Base-by-base conservation (phyloP, 2,329 filamentous ascomycete species). In the Aspergillus carbonarius region DNA sequence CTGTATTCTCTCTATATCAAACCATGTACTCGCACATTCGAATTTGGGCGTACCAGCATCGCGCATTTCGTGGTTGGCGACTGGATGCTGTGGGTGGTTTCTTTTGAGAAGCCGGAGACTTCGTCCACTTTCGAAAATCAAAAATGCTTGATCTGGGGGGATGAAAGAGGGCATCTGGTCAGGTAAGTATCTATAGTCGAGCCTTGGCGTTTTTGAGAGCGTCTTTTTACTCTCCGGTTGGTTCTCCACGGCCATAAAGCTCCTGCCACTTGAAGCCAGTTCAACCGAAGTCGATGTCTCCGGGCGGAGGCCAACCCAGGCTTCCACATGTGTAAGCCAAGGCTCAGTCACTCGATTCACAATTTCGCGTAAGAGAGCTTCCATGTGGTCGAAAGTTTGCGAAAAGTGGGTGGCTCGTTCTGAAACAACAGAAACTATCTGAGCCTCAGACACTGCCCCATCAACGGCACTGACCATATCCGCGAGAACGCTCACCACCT, bases 41-140 rank as follows among this genome's bases (percentile, higher is more conserved):
- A 91, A 77, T 13, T 74, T 72, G 2, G 89, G 88, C 12, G 86
- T 83, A 6, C 78, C 72, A 10, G 79, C 77, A 12, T 76, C 71
- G 9, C 70, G 65, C 5, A 85, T 76, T 25, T 79, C 77, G n/a
- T 79, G 68, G 42, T 80, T 80, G 13, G 85, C 83, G 42, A 95
- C 77, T 0, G 88, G 86, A 69, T 96, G 90, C 1, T 86, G 79
- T 5, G 90, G 83, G 69, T 95, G 89, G 64, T 89, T 86, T 20
- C 80, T 78, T 65, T 86, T 84, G 49, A 96, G 79, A 55, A 95
- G 86, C 7, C 89, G 85, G 49, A 96, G 75, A 70, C 89, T 93
- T 66, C 84, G 85, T 4, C 91, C 92, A 3, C 88, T 89, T 70
- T 96, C 91, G 63, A 93, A 93, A n/a, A 95, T 85, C 5, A 82